These are phyloP conservation scores for Vitis riparia DNA, from an alignment of 164 flowering plant genomes.

Conservation along the genomic window DNA sequence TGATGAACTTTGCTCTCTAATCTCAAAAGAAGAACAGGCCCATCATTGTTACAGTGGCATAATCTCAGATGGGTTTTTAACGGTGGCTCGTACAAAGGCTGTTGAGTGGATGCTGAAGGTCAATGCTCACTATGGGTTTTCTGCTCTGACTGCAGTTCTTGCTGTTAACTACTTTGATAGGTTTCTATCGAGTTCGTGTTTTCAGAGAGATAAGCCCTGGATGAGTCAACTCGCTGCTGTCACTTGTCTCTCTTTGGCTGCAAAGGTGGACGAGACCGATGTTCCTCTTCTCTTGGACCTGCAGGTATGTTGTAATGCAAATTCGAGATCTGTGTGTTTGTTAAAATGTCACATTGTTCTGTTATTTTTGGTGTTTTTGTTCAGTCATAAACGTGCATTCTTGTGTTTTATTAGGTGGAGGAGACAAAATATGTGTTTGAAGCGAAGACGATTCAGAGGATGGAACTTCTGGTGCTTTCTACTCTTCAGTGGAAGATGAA, in stretches of 20 bases:
- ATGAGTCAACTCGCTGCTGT: slow-evolving; percentile 62
- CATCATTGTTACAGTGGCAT: slow-evolving; percentile 6
- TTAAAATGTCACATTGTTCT: slow-evolving; percentile 16
- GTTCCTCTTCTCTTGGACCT: slow-evolving; percentile 60
- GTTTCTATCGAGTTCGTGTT: slow-evolving; percentile 36
- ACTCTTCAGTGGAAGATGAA: slow-evolving; percentile 63
- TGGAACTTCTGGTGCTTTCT: slow-evolving; percentile 66
- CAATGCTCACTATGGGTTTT: slow-evolving; percentile 38
- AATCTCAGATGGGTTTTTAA: slow-evolving; percentile 23
- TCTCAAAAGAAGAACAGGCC: slow-evolving; percentile 36
- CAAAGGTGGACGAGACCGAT: slow-evolving; percentile 62
- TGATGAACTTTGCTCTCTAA: slow-evolving; percentile 37
- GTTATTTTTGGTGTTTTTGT: slow-evolving; percentile 1
- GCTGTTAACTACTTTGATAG: slow-evolving; percentile 63
- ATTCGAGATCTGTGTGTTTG: slow-evolving; percentile 22
- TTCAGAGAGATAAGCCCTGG: slow-evolving; percentile 63
- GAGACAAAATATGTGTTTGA: slow-evolving; percentile 52
- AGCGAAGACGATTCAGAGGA: slow-evolving; percentile 57
- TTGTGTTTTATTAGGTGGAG: slow-evolving; percentile 38
- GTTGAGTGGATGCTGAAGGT: slow-evolving; percentile 51
- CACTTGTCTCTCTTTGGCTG: slow-evolving; percentile 66
- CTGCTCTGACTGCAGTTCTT: slow-evolving; percentile 42
- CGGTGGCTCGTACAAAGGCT: slow-evolving; percentile 35
- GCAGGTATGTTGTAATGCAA: slow-evolving; percentile 39
- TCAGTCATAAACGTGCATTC: neutral